Evolutionary conservation across 805 yeast genomes (phyloP).

Genomic region (Candida insectorum): DNA sequence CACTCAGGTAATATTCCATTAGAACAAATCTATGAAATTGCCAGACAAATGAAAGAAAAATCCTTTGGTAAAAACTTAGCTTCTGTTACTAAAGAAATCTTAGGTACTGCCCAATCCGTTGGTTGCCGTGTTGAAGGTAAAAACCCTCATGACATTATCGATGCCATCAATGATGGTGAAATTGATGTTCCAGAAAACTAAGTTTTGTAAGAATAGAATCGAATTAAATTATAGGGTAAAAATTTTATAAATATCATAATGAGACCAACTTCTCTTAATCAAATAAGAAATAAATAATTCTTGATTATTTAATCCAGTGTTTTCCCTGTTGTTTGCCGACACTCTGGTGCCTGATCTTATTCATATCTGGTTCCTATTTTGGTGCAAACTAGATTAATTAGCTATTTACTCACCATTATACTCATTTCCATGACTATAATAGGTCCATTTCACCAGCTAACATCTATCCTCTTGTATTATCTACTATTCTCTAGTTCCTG

Average conservation of each 20-base stretch:
- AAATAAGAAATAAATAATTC: constrained; percentile 4
- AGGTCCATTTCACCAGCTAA: constrained; percentile 70
- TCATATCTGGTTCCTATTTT: constrained; percentile 82
- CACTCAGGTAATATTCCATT: constrained; percentile 98
- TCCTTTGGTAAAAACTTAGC: constrained; percentile 97
- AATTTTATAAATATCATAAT: constrained; percentile 10
- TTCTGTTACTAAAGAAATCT: constrained; percentile 96
- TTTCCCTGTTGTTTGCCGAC: constrained; percentile 89
- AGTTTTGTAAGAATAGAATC: constrained; percentile 39
- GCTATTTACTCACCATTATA: constrained; percentile 74
- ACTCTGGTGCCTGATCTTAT: constrained; percentile 76
- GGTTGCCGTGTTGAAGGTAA: constrained; percentile 99
- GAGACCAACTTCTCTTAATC: constrained; percentile 8
- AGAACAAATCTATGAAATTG: constrained; percentile 94
- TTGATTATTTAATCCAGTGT: constrained; percentile 2
- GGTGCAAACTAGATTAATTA: constrained; percentile 74
- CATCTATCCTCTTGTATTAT: constrained; percentile 20
- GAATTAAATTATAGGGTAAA: constrained; percentile 9
- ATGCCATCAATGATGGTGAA: constrained; percentile 97
- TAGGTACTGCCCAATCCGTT: constrained; percentile 99
- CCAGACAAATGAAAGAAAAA: constrained; percentile 96
- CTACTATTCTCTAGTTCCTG: neutral
- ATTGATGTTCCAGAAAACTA: constrained; percentile 87
- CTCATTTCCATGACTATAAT: constrained; percentile 38
- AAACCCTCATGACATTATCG: constrained; percentile 99